phyloP scores from a whole-genome alignment of 73 alveolate species.

The Paramecium sexaurelia region DNA sequence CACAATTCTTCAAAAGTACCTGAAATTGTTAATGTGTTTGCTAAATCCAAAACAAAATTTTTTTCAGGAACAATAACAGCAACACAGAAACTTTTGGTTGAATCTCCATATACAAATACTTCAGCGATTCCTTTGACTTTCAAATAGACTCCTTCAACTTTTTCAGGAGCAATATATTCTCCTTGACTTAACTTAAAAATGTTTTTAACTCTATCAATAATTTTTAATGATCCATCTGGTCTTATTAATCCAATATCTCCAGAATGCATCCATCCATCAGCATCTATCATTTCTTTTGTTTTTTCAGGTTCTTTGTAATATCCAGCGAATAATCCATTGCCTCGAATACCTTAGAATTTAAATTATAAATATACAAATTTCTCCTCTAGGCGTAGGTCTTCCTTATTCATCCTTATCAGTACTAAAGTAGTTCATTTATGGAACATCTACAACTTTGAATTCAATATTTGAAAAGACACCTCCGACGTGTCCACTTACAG shows the following conservation, averaged over 20 bases:
- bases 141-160: conserved; percentile 83
- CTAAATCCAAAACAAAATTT: conserved; percentile 70
- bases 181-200: conserved; percentile 94
- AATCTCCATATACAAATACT: conserved; percentile 95
- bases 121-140: conserved; percentile 84
- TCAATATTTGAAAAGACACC: conserved; percentile 79
- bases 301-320: conserved; percentile 90
- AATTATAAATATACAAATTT: conserved; percentile 67
- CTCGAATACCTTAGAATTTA: conserved; percentile 70
- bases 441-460: conserved; percentile 82
- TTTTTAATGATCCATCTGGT: conserved; percentile 77
- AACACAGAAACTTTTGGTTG: conserved; percentile 83
- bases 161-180: conserved; percentile 96
- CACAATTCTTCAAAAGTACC: conserved; percentile 70
- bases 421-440: conserved; percentile 83
- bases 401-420: conserved; percentile 83
- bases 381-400: conserved; percentile 91
- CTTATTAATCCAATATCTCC: conserved; percentile 92
- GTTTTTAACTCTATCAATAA: conserved; percentile 92
- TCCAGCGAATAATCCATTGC: conserved; percentile 82
- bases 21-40: neutral
- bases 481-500: conserved; percentile 84
- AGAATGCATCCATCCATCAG: conserved; percentile 95
- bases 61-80: conserved; percentile 91
- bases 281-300: conserved; percentile 89